Base-by-base conservation (phyloP, 345 rosid genomes). In the Noccaea bulbosa region DNA sequence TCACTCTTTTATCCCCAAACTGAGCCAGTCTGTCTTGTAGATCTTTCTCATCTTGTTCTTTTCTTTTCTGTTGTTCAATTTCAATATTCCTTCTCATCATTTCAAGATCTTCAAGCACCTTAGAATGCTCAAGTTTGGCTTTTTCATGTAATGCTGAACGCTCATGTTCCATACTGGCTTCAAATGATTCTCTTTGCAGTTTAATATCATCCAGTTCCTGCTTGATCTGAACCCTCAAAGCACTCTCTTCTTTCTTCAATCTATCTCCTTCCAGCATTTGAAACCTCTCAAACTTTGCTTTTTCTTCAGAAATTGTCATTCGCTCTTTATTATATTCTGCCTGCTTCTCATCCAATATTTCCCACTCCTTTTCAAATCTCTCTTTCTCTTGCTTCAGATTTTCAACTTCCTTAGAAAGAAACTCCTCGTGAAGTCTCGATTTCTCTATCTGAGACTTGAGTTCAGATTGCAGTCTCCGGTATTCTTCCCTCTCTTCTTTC, bases 311-410 rank as follows among this genome's bases (percentile, higher is more conserved):
- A 78, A 83, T 52, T 49, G 52, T 63, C 65, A 70, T 76, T 67
- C 51, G 83, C 62, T 77, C 84, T 75, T 81, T 76, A 57, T 39
- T 71, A 50, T 79, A 75, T 62, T 81, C 87, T 48, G 67, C 80
- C 60, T 83, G 87, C 76, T 86, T 90, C 75, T 84, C 92, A 83
- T 90, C 92, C 82, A 93, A 77, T 71, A 74, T 83, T 68, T 85
- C 89, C 90, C 92, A 87, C 53, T 90, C 97, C 75, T 83, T 84
- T 84, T 88, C 88, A 81, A 90, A 90, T 41, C 71, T 88, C 73
- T 84, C 85, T 70, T 80, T 86, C 65, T 93, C 93, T 75, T 71
- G 82, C 67, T 86, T 85, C 74, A 93, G 80, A 70, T 87, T 90
- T 37, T 87, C 87, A 55, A 54, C 76, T 76, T 87, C 90, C 79